A percentile compares a stretch with the other conserved stretches of the same genome.
phyloP scores from a whole-genome alignment of 129 eudicot genomes.

The Pseudognaphalium luteoalbum region DNA sequence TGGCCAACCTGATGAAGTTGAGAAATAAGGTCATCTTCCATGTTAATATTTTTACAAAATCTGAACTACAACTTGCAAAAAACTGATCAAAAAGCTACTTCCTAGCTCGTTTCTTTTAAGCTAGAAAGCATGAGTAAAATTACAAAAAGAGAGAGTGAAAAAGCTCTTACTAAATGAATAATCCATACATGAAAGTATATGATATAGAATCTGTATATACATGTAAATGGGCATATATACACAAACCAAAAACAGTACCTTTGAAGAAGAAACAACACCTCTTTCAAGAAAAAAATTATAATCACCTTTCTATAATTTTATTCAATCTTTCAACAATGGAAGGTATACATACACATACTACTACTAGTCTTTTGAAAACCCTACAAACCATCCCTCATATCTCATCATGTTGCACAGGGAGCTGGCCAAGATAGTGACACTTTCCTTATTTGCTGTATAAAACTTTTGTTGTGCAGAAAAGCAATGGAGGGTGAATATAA shows the following conservation, averaged over 20 bases:
- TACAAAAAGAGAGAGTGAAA: background rate
- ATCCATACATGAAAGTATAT: conserved; percentile 13
- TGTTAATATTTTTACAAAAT: conserved; percentile 12
- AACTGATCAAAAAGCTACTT: conserved; percentile 8
- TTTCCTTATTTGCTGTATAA: conserved; percentile 25
- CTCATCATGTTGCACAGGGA: conserved; percentile 34
- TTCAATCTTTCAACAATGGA: conserved; percentile 22
- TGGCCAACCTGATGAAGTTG: conserved; percentile 26
- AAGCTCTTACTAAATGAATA: background rate
- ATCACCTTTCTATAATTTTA: conserved; percentile 4
- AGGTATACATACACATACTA: background rate
- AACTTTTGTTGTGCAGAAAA: conserved; percentile 23
- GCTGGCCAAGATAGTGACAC: conserved; percentile 33
- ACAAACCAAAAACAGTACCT: conserved; percentile 31
- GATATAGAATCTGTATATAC: conserved; percentile 27
- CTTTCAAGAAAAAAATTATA: conserved; percentile 16
- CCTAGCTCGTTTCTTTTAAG: background rate
- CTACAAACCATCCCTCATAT: conserved; percentile 24
- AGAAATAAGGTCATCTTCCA: conserved; percentile 19
- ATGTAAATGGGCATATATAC: conserved; percentile 34
- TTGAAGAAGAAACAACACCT: conserved; percentile 25
- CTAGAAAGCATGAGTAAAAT: background rate
- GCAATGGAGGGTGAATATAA: conserved; percentile 18
- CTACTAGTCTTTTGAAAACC: conserved; percentile 19
- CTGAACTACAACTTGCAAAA: background rate